Evolutionary conservation across 306 rosid genomes (phyloP).

Genomic region (Comarum palustre): DNA sequence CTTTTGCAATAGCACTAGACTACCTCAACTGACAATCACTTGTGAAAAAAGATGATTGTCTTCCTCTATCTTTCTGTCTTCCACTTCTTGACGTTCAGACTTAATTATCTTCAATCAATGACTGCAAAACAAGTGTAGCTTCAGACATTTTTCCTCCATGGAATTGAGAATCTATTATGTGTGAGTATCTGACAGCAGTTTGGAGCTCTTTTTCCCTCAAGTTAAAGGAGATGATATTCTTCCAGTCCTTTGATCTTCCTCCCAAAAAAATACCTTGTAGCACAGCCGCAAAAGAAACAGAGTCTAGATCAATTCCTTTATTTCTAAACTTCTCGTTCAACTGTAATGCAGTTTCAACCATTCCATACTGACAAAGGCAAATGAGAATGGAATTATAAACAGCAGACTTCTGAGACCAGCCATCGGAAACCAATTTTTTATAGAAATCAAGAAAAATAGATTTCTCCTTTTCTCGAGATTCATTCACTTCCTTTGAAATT

Average conservation of each 20-base stretch:
- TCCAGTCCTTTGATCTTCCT: conserved; percentile 66
- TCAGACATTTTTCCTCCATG: conserved; percentile 49
- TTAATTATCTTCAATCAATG: conserved; percentile 43
- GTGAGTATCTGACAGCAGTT: conserved; percentile 55
- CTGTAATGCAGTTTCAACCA: conserved; percentile 59
- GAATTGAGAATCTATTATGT: conserved; percentile 49
- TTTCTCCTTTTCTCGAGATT: conserved; percentile 27
- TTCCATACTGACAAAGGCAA: conserved; percentile 63
- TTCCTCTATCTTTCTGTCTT: conserved; percentile 25
- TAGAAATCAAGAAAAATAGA: conserved; percentile 54
- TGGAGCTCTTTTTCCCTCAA: conserved; percentile 46
- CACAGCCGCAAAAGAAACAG: conserved; percentile 48
- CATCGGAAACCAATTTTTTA: conserved; percentile 57
- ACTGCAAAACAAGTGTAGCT: conserved; percentile 58
- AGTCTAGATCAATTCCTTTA: conserved; percentile 45
- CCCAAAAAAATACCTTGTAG: conserved; percentile 65
- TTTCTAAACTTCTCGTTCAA: conserved; percentile 51
- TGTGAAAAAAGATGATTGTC: conserved; percentile 23
- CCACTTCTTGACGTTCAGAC: conserved; percentile 29
- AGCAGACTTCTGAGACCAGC: conserved; percentile 50
- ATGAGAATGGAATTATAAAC: conserved; percentile 64
- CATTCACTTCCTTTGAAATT: conserved; percentile 22
- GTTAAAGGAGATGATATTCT: conserved; percentile 43
- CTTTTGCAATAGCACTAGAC: not conserved
- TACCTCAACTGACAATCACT: conserved; percentile 8